Percentiles rank a stretch among this genome's conserved stretches.
These are phyloP conservation scores for Hanseniaspora mollemarum DNA, from an alignment of 805 yeast species.

Conservation along the genomic window DNA sequence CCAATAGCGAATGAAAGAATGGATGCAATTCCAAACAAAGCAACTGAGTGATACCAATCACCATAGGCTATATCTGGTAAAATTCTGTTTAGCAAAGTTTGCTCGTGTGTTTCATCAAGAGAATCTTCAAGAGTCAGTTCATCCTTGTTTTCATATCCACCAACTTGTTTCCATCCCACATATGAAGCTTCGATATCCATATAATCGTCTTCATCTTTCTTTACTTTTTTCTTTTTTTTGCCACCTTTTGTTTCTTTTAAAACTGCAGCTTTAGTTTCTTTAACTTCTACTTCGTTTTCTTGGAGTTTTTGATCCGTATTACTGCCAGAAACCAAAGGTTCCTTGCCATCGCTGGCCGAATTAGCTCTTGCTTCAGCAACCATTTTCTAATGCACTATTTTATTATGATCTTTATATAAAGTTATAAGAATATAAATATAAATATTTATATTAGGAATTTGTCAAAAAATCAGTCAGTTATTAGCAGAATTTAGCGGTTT, in stretches of 20 bases:
- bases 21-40: conserved; percentile 45
- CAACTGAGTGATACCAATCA: conserved; percentile 94
- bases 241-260: neutral
- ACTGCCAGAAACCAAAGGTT: neutral
- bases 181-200: conserved; percentile 40
- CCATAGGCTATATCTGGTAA: conserved; percentile 72
- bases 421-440: too few relatives aligned
- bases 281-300: conserved; percentile 18
- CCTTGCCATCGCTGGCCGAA: conserved; percentile 18
- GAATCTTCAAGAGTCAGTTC: conserved; percentile 55
- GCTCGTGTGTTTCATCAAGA: conserved; percentile 55
- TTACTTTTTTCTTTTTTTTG: conserved; percentile 1
- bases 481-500: too few relatives aligned
- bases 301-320: too few relatives aligned
- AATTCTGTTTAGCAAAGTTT: conserved; percentile 57
- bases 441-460: too few relatives aligned
- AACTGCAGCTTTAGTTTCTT: conserved; percentile 10
- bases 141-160: conserved; percentile 70
- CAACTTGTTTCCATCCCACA: conserved; percentile 91
- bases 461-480: too few relatives aligned
- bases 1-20: conserved; percentile 75
- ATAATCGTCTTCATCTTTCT: conserved; percentile 13
- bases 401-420: too few relatives aligned
- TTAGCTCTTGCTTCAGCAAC: conserved; percentile 11
- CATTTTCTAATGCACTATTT: neutral